Percentiles rank a stretch among this genome's conserved stretches.
Evolutionary conservation across 192 early-diverging fungal genomes (phyloP).

Genomic region (Allomyces arbusculus): DNA sequence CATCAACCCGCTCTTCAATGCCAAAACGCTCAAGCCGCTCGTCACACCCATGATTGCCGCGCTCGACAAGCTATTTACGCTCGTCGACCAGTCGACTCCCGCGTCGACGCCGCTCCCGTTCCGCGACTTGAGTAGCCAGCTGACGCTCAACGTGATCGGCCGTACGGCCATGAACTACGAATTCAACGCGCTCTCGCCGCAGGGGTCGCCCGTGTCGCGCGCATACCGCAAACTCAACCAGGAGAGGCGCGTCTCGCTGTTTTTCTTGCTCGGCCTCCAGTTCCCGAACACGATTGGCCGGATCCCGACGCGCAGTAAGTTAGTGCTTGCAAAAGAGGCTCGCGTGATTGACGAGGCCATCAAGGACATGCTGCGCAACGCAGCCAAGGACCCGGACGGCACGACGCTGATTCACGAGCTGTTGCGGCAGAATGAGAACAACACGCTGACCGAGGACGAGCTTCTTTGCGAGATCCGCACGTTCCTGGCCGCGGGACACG

Average conservation of each 20-base stretch:
- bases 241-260: neutral
- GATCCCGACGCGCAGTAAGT: neutral
- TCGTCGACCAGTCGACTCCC: neutral
- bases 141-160: neutral
- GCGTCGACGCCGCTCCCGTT: neutral
- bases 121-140: neutral
- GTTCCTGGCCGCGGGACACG: no score
- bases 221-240: neutral
- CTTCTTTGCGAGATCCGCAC: no score
- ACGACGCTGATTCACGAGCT: no score
- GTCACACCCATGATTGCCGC: neutral
- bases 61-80: neutral
- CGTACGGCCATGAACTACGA: neutral
- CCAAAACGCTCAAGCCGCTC: neutral
- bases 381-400: no score
- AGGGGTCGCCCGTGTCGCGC: neutral
- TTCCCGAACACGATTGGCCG: neutral
- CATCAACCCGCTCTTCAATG: neutral
- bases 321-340: no score
- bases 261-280: neutral
- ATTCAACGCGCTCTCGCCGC: neutral
- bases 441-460: no score
- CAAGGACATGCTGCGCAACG: no score
- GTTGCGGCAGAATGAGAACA: no score
- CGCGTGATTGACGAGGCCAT: no score